Percentiles rank a stretch among this genome's conserved stretches.
Conservation (phyloP, 176 grass and related monocot genomes). For the Eleusine coracana region DNA sequence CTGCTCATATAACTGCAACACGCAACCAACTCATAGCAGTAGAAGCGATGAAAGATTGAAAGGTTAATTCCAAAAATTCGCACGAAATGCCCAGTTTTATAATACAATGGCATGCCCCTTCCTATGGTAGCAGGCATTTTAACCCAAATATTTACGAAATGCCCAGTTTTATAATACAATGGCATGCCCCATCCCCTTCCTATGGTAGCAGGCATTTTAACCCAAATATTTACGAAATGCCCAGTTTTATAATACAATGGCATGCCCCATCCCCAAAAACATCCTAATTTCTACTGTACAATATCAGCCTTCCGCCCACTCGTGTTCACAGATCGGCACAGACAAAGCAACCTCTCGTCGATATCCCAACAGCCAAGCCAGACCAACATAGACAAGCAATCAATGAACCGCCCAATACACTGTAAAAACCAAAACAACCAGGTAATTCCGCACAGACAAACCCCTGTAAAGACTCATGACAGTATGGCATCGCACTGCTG, state of each 20-base stretch:
- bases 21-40: neutral
- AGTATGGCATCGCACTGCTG: neutral
- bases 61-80: neutral
- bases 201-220: neutral
- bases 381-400: neutral
- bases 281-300: neutral
- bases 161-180: neutral
- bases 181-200: neutral
- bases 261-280: neutral
- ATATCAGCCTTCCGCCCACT: neutral
- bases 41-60: too few species aligned
- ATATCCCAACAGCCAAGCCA: neutral
- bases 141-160: neutral
- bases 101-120: neutral
- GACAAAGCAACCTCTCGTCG: neutral
- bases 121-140: neutral
- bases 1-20: too few species aligned
- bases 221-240: neutral
- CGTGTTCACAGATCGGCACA: neutral
- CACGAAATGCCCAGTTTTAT: neutral
- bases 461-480: neutral
- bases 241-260: neutral
- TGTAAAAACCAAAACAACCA: conserved; percentile 4
- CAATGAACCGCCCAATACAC: neutral
- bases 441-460: neutral